phyloP scores from a whole-genome alignment of 345 rosid species.

The Brassica rapa region DNA sequence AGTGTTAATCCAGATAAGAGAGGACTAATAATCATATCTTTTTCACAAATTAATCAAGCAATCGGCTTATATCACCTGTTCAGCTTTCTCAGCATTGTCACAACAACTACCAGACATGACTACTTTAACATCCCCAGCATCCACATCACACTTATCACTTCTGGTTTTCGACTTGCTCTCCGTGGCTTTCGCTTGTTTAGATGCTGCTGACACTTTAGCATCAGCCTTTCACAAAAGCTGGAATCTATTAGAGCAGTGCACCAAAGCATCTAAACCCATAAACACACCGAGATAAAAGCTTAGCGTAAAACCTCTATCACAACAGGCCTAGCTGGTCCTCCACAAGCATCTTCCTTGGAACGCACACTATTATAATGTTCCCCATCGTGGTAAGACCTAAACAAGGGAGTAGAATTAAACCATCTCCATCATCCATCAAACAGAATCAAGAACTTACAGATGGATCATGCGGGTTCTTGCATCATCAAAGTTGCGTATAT shows the following conservation, averaged over 20 bases:
- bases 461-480: constrained; percentile 72
- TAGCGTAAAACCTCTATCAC: constrained; percentile 61
- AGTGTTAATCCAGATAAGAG: constrained; percentile 19
- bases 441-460: constrained; percentile 57
- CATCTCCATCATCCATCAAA: constrained; percentile 1
- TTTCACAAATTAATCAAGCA: constrained; percentile 7
- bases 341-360: constrained; percentile 66
- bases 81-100: constrained; percentile 62
- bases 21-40: not conserved
- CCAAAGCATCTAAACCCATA: not conserved
- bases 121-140: constrained; percentile 63
- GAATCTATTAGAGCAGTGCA: constrained; percentile 47
- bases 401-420: not conserved
- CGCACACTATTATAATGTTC: constrained; percentile 94
- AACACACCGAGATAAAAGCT: constrained; percentile 7
- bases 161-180: constrained; percentile 52
- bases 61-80: constrained; percentile 55
- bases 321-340: constrained; percentile 74
- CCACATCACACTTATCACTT: constrained; percentile 36
- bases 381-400: constrained; percentile 91
- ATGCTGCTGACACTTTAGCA: constrained; percentile 73
- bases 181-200: constrained; percentile 62
- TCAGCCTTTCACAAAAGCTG: constrained; percentile 78
- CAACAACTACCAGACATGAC: constrained; percentile 84
- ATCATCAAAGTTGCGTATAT: constrained; percentile 73